Base-by-base conservation (phyloP, 2,329 filamentous ascomycete genomes). In the Aspergillus fijiensis region DNA sequence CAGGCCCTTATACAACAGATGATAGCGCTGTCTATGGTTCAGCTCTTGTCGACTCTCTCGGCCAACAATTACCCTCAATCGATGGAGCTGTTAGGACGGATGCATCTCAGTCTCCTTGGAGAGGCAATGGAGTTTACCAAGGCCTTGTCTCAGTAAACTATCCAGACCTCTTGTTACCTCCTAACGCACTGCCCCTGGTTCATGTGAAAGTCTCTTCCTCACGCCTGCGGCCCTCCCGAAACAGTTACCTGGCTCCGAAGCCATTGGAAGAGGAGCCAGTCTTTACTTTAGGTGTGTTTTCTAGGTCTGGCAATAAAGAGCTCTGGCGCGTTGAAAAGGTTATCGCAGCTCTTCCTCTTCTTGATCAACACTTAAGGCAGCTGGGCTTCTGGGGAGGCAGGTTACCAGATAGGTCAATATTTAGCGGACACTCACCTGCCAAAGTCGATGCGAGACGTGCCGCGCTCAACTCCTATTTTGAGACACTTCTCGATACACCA, bases 311-410 rank as follows among this genome's bases (percentile, higher is more conserved):
- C 31, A 69, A 70, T 54, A 61, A 63, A 31, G 94, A 98, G 73
- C 81, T 99, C 11, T 98, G 95, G 94, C 87, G 94, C 31, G 87
- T 96, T 6, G 95, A 99, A 77, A 99, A 99, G 76, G 92, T 96
- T 62, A 90, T 91, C 3, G 80, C 85, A 14, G 92, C 94, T 29
- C 80, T 99, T 29, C 84, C 87, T n/a, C 87, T 89, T 65, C 82
- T 99, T 39, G 94, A 98, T 72, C 85, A 91, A 58, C 87, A 90
- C 60, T 78, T 99, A 63, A 93, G 91, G 74, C 86, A 90, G 58
- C 85, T 88, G 50, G 79, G 85, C n/a, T 79, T 83, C 5, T 92
- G 96, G 69, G 85, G 85, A 11, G 89, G 88, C 11, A 92, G 82
- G 72, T 85, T 93, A 2, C 95, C 95, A 0, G 95, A 99, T 64